Base-by-base conservation (phyloP, 2,329 filamentous ascomycete species). In the Lecanosticta acicola region DNA sequence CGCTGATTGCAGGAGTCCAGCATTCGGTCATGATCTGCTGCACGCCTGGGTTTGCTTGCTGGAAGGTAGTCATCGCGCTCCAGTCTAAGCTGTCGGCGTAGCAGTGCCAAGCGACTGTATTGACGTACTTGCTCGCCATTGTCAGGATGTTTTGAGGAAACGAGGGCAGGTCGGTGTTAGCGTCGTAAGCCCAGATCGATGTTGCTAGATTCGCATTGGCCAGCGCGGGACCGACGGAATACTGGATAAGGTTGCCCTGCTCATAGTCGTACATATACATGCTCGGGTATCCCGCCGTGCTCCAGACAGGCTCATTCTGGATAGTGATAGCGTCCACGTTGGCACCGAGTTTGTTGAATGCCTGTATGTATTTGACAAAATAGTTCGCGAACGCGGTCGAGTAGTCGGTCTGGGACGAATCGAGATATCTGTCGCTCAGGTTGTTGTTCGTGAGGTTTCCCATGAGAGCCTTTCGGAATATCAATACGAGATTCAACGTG, bases 1-100 rank as follows among this genome's bases (percentile, higher is more conserved):
- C 21, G 16, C 19, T 16, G 35, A 41, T 39, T 16, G 43, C 16
- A n/a, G 53, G 48, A 1, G 53, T 56, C 48, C 47, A 56, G 39
- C 53, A 56, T 46, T 56, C 53, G 7, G 46, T 49, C 53, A 56
- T 56, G 47, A 54, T 52, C 39, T 56, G 53, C 11, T 39, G 41
- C 10, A 53, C 45, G 17, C 37, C 43, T 3, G 53, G 38, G 39
- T 52, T 54, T 16, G 43, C 47, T 2, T 42, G 39, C 9, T 46
- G 35, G 49, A 54, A 56, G 18, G 42, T 41, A n/a, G 48, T 50
- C 17, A 56, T 45, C 3, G 40, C 39, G n/a, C 37, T 45, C 53
- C 53, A 56, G 24, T 41, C 41, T 1, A 43, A 35, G 7, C 37
- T 36, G 2, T 39, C 35, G n/a, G 46, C 37, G 32, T 56, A 56